phyloP scores from a whole-genome alignment of 345 rosid genomes.

The Populus alba region DNA sequence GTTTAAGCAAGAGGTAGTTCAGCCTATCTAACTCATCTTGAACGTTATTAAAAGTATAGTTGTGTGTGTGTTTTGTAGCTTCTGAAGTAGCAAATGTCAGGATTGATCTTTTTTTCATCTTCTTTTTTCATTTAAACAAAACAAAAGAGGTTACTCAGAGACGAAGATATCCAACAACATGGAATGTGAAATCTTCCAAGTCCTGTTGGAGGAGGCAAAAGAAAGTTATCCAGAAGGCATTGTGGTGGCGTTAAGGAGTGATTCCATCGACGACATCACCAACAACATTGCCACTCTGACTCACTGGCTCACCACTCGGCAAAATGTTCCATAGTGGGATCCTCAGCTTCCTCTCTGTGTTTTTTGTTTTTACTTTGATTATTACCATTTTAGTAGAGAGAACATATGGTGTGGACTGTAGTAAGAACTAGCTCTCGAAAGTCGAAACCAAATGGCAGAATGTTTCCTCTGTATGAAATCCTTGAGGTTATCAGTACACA shows the following conservation, averaged over 20 bases:
- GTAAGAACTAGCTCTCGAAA: too few relatives aligned
- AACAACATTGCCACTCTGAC: constrained; percentile 53
- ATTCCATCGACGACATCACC: constrained; percentile 64
- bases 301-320: constrained; percentile 63
- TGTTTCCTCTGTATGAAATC: background rate
- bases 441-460: too few relatives aligned
- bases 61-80: background rate
- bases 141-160: constrained; percentile 63
- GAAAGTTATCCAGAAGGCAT: constrained; percentile 68
- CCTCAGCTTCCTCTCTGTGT: background rate
- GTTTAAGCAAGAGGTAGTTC: constrained; percentile 68
- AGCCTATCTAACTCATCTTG: background rate
- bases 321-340: constrained; percentile 8
- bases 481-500: background rate
- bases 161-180: constrained; percentile 73
- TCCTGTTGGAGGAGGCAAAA: constrained; percentile 75
- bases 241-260: constrained; percentile 55
- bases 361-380: too few relatives aligned
- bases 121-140: background rate
- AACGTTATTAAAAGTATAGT: background rate
- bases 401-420: too few relatives aligned
- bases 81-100: background rate
- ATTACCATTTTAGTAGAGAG: too few relatives aligned
- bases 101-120: background rate
- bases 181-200: constrained; percentile 78